Evolutionary conservation across 2,329 filamentous ascomycete genomes (phyloP).

Genomic region (Colletotrichum godetiae): DNA sequence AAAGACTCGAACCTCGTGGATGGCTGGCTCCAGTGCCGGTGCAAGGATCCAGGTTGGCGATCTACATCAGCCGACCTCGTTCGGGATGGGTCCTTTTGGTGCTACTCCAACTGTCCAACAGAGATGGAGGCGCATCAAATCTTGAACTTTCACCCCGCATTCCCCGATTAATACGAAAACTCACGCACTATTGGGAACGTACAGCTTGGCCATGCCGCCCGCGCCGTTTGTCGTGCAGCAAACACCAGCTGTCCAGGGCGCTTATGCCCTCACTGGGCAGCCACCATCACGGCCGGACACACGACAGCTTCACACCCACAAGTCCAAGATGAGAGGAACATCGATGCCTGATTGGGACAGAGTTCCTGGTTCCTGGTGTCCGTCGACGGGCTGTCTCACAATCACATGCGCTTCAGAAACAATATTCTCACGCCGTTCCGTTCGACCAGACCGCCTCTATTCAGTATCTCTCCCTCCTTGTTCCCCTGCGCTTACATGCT

Average conservation of each 20-base stretch:
- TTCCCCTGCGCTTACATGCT: constrained; percentile 4
- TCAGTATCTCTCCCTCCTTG: background rate
- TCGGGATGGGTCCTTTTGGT: constrained; percentile 1
- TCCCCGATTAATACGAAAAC: constrained; percentile 2
- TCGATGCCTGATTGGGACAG: constrained; percentile 13
- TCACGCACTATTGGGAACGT: constrained; percentile 7
- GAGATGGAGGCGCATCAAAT: background rate
- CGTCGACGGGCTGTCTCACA: constrained; percentile 4
- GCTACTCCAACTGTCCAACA: background rate
- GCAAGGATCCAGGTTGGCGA: constrained; percentile 26
- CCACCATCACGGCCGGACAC: background rate
- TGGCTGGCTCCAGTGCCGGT: constrained; percentile 20
- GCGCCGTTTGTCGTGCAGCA: constrained; percentile 1
- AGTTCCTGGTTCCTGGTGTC: constrained; percentile 35
- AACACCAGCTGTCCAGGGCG: background rate
- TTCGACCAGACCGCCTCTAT: background rate
- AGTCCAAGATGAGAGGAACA: constrained; percentile 17
- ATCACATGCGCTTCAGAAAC: constrained; percentile 20
- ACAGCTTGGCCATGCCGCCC: constrained; percentile 15
- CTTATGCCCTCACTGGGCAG: constrained; percentile 10
- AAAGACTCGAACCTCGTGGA: constrained; percentile 15
- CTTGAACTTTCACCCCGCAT: constrained; percentile 21
- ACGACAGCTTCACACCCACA: constrained; percentile 11
- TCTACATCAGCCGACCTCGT: constrained; percentile 30
- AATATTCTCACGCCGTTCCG: background rate